Evolutionary conservation across 257 asterid species (phyloP).

Genomic region (Nicotiana attenuata): DNA sequence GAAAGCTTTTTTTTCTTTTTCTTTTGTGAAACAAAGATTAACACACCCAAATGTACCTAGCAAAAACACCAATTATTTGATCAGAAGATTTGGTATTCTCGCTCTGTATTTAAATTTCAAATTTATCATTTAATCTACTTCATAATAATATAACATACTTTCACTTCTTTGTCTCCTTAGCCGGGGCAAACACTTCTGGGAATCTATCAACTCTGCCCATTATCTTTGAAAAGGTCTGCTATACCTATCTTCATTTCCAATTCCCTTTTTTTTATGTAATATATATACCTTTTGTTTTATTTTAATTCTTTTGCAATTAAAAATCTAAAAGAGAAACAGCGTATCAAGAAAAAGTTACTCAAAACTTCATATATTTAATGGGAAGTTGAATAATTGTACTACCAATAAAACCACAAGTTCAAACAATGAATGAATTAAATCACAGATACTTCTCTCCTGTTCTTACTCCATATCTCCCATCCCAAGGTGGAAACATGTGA

Average conservation of each 20-base stretch:
- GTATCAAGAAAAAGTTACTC: neutral
- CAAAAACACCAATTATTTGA: neutral
- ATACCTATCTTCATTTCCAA: neutral
- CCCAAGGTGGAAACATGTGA: constrained; percentile 27
- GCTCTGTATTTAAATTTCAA: neutral
- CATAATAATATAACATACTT: neutral
- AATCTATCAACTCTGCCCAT: neutral
- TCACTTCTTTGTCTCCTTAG: neutral
- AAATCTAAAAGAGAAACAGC: too few relatives aligned
- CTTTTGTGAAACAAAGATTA: too few relatives aligned
- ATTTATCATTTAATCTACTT: neutral
- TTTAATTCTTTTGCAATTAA: neutral
- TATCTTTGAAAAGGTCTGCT: neutral
- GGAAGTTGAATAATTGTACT: neutral
- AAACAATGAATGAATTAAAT: constrained; percentile 30
- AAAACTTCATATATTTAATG: neutral
- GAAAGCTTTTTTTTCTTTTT: too few relatives aligned
- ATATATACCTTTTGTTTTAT: neutral
- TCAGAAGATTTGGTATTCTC: neutral
- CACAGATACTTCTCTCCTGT: constrained; percentile 15
- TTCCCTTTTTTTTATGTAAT: neutral
- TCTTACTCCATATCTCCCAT: constrained; percentile 24
- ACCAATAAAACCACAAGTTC: constrained; percentile 23
- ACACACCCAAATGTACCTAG: too few relatives aligned
- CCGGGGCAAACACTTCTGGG: neutral